phyloP scores from a whole-genome alignment of 1,139 yeast genomes.

The Geotrichum australiense region DNA sequence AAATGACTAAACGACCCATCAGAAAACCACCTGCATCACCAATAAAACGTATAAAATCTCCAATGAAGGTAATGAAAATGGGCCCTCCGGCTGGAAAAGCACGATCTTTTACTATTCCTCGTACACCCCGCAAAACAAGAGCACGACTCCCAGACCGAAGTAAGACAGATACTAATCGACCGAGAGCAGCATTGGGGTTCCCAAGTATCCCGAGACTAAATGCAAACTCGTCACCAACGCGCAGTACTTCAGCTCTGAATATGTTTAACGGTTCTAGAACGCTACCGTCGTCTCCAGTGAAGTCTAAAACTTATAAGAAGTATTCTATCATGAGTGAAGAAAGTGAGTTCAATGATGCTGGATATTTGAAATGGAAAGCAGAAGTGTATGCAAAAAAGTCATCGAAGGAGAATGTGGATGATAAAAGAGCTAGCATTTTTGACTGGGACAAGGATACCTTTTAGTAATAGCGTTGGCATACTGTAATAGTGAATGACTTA shows the following conservation, averaged over 20 bases:
- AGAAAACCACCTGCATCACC: constrained; percentile 17
- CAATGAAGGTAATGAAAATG: not conserved
- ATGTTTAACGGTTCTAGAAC: not conserved
- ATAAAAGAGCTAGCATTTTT: constrained; percentile 24
- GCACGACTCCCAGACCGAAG: constrained; percentile 1
- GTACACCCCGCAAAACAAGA: not conserved
- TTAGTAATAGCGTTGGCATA: too few relatives aligned
- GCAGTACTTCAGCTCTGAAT: not conserved
- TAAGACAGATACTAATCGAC: not conserved
- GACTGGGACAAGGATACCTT: constrained; percentile 30
- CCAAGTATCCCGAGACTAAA: not conserved
- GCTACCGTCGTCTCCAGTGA: constrained; percentile 5
- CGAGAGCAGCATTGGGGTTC: not conserved
- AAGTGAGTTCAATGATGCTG: constrained; percentile 20
- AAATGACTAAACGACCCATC: constrained; percentile 20
- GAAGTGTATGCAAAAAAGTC: constrained; percentile 21
- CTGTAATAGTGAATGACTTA: too few relatives aligned
- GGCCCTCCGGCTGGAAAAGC: too few relatives aligned
- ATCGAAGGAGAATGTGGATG: constrained; percentile 10
- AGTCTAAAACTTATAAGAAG: constrained; percentile 5
- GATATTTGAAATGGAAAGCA: constrained; percentile 23
- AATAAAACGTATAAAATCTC: not conserved
- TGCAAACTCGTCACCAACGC: not conserved
- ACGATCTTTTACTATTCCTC: too few relatives aligned
- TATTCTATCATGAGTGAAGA: constrained; percentile 25